Evolutionary conservation across 2,329 filamentous ascomycete species (phyloP), one percentile per base, ranked within the genome.

Genomic region (Aspergillus hortae): DNA sequence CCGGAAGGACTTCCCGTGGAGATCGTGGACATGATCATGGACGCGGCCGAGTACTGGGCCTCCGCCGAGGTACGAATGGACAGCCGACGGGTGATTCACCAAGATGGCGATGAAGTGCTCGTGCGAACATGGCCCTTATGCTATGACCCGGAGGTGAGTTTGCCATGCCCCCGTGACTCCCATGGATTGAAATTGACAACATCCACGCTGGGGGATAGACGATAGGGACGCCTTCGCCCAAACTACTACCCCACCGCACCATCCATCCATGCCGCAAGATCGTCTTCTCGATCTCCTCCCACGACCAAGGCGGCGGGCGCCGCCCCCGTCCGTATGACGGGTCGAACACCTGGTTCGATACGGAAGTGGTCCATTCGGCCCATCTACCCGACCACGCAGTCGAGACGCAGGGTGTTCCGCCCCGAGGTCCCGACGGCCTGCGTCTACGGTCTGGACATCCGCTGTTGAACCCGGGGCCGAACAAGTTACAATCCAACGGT

Each of bases 301-400:
- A 67, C 17, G 71, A 74, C 48, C 71, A 74, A 51, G 71, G 70
- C 15, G 54, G 61, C 4, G 59, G 60, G 6, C 51, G 43, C 23
- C 7, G 15, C 15, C 51, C 56, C 15, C 54, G 61, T n/a, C 60
- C 54, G 35, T 72, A 69, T 50, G 41, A 61, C 5, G 59, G 57
- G 19, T 71, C 70, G 11, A 71, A 55, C 51, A 70, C 70, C 17
- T 74, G 71, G 71, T 73, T 74, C 51, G 69, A 73, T 43, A 59
- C 59, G 1, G 68, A 71, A 47, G 53, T 70, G 5, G 61, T 70
- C 15, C 64, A 46, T 19, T 55, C 48, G 1, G 61, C 64, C 17
- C 59, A 68, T 23, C 51, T 49, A n/a, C 49, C 57, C 7, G 57
- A 59, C 54, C 59, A 62, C 25, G 44, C 38, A 14, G 11, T 21